Conservation (phyloP, 441 rosid species). For the Populus hybrid region DNA sequence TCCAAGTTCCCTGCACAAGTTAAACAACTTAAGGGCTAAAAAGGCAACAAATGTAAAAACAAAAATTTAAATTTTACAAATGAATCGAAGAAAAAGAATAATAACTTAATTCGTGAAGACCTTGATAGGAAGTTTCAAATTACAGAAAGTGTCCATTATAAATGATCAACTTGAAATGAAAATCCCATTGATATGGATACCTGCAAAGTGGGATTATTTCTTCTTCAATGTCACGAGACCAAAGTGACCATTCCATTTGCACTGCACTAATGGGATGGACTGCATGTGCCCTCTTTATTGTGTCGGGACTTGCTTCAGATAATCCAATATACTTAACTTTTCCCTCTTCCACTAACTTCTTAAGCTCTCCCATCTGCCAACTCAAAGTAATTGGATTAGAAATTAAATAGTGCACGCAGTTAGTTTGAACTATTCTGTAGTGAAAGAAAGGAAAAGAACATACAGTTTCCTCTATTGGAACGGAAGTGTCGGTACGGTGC, state of each 20-base stretch:
- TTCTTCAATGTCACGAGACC: constrained; percentile 42
- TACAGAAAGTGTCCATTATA: not conserved
- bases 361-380: constrained; percentile 38
- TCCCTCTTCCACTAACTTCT: constrained; percentile 44
- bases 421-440: not conserved
- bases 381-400: not conserved
- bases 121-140: not conserved
- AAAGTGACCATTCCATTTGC: constrained; percentile 47
- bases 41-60: not conserved
- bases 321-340: constrained; percentile 39
- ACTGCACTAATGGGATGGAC: constrained; percentile 42
- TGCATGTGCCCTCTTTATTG: constrained; percentile 42
- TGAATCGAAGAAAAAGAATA: not conserved
- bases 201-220: constrained; percentile 41
- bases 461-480: constrained; percentile 12
- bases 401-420: not conserved
- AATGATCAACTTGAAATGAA: not conserved
- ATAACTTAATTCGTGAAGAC: not conserved
- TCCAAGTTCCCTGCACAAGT: constrained; percentile 33
- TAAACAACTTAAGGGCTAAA: not conserved
- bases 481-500: constrained; percentile 29
- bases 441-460: not conserved
- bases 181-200: constrained; percentile 7
- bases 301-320: constrained; percentile 37
- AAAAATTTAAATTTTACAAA: not conserved